These are phyloP conservation scores for Globisporangium canariense DNA, from an alignment of 352 stramenopile genomes.

Conservation along the genomic window DNA sequence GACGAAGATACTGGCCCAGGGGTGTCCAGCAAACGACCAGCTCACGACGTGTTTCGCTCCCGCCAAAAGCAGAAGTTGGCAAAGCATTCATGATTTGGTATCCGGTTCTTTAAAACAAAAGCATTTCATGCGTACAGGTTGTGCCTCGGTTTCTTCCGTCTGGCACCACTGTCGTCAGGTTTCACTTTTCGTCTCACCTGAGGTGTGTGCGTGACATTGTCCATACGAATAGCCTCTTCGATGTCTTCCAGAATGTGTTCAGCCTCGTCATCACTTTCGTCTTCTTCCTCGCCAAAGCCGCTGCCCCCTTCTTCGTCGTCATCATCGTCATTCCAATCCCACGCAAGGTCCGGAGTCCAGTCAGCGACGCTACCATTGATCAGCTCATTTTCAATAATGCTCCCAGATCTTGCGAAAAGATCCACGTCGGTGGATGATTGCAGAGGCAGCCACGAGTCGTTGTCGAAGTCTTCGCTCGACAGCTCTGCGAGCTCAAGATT, in stretches of 20 bases:
- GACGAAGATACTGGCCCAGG: constrained; percentile 33
- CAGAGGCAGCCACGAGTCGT: constrained; percentile 9
- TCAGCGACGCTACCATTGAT: constrained; percentile 12
- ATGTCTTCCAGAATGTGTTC: constrained; percentile 12
- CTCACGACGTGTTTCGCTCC: constrained; percentile 83
- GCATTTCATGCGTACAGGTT: constrained; percentile 14
- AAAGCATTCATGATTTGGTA: constrained; percentile 54
- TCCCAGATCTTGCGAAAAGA: constrained; percentile 10
- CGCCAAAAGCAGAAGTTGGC: constrained; percentile 85
- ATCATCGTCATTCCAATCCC: constrained; percentile 10
- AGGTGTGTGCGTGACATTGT: constrained; percentile 11
- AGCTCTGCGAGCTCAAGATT: constrained; percentile 1
- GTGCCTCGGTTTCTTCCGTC: constrained; percentile 46
- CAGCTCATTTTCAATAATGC: constrained; percentile 15
- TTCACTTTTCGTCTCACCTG: constrained; percentile 13
- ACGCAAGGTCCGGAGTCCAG: constrained; percentile 8
- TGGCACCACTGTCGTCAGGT: constrained; percentile 10
- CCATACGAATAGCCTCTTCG: not conserved
- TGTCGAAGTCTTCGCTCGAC: not conserved
- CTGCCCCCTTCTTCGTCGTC: constrained; percentile 12
- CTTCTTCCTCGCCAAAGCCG: constrained; percentile 23
- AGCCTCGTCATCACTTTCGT: constrained; percentile 39
- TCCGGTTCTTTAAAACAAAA: constrained; percentile 15
- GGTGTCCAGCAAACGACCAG: constrained; percentile 77
- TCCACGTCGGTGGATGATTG: constrained; percentile 5